Percentiles rank a stretch among this genome's conserved stretches.
phyloP scores from a whole-genome alignment of 345 rosid genomes.

The Hypericum perforatum region DNA sequence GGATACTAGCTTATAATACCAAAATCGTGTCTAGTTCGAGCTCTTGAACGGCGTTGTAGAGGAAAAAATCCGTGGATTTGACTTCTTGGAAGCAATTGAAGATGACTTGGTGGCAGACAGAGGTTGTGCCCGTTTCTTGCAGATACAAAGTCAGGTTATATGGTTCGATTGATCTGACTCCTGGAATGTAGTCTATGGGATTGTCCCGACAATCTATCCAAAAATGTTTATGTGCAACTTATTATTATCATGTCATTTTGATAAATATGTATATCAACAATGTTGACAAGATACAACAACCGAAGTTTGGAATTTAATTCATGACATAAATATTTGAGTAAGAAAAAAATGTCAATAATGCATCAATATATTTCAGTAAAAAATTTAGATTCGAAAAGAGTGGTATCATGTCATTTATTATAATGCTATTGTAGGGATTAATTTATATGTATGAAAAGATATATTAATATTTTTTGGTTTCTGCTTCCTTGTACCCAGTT shows the following conservation, averaged over 20 bases:
- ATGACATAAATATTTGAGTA: no score
- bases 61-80: conserved; percentile 50
- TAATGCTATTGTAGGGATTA: no score
- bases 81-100: conserved; percentile 46
- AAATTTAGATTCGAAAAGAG: no score
- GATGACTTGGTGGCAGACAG: conserved; percentile 50
- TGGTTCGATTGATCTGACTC: conserved; percentile 49
- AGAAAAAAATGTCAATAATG: neutral
- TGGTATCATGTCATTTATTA: no score
- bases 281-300: no score
- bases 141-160: conserved; percentile 66
- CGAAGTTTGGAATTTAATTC: no score
- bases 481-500: no score
- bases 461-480: no score
- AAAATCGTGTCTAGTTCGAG: conserved; percentile 44
- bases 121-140: conserved; percentile 42
- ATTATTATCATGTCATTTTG: no score
- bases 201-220: conserved; percentile 38
- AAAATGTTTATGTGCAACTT: conserved; percentile 4
- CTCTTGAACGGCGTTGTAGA: conserved; percentile 62
- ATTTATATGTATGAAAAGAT: no score
- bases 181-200: conserved; percentile 62
- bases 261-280: no score
- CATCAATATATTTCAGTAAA: neutral
- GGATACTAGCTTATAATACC: conserved; percentile 32